phyloP scores from a whole-genome alignment of 805 yeast genomes.

The Myxozyma lipomycoides region DNA sequence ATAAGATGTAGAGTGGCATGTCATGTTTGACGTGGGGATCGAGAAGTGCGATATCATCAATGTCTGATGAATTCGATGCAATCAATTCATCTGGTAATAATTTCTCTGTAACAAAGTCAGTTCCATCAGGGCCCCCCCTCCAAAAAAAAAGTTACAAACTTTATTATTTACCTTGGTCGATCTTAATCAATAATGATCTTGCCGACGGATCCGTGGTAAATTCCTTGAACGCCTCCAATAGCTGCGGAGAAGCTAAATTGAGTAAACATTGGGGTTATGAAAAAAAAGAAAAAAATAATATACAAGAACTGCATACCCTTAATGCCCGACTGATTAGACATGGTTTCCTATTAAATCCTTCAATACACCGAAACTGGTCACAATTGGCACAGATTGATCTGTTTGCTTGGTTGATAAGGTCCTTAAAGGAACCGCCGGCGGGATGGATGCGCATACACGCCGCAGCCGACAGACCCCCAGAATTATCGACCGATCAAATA shows the following conservation, averaged over 20 bases:
- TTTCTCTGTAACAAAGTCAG: conserved; percentile 23
- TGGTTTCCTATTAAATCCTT: conserved; percentile 32
- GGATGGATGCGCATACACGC: too few relatives aligned
- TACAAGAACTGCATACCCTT: too few relatives aligned
- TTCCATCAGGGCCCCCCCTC: background rate
- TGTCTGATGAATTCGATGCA: conserved; percentile 34
- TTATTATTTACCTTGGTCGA: conserved; percentile 34
- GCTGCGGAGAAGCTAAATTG: conserved; percentile 41
- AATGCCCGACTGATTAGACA: conserved; percentile 70
- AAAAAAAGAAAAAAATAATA: too few relatives aligned
- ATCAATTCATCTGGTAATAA: conserved; percentile 39
- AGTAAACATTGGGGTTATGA: background rate
- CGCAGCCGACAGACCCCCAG: too few relatives aligned
- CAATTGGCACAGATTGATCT: too few relatives aligned
- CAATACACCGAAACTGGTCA: too few relatives aligned
- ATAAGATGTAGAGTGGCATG: conserved; percentile 51
- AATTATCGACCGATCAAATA: too few relatives aligned
- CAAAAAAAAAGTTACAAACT: too few relatives aligned
- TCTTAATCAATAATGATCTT: conserved; percentile 41
- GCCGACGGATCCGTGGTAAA: conserved; percentile 37
- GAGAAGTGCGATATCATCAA: conserved; percentile 40
- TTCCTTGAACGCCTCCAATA: conserved; percentile 45
- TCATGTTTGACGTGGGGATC: conserved; percentile 36
- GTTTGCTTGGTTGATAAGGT: too few relatives aligned
- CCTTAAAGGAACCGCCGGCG: too few relatives aligned